phyloP scores from a whole-genome alignment of 2,329 filamentous ascomycete species.

The Colletotrichum brevisporum region DNA sequence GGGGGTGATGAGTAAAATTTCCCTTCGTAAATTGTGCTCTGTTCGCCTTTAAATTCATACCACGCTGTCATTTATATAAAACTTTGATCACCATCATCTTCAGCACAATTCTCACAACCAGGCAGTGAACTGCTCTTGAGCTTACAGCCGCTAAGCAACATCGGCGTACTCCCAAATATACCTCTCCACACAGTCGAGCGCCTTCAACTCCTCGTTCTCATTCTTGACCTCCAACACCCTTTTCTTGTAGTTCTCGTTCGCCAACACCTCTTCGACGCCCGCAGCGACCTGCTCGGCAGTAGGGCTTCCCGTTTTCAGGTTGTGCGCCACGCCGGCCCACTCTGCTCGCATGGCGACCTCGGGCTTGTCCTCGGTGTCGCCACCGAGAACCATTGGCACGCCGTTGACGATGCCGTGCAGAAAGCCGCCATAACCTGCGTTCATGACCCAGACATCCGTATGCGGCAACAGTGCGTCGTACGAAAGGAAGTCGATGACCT shows the following conservation, averaged over 20 bases:
- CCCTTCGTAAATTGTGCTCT: too few species aligned
- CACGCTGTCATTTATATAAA: too few species aligned
- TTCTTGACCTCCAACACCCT: conserved; percentile 48
- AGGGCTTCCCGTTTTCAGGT: conserved; percentile 55
- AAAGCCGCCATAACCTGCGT: conserved; percentile 64
- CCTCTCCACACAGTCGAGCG: conserved; percentile 30
- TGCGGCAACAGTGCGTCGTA: conserved; percentile 62
- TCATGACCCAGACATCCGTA: conserved; percentile 61
- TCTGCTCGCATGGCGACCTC: conserved; percentile 58
- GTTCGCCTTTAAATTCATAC: too few species aligned
- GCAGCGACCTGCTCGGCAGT: conserved; percentile 46
- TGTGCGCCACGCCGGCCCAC: conserved; percentile 60
- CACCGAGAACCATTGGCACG: conserved; percentile 63
- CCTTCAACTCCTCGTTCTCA: conserved; percentile 51
- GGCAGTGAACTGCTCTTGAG: background rate
- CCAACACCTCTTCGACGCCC: conserved; percentile 51
- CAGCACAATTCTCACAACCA: too few species aligned
- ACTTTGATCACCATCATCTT: background rate
- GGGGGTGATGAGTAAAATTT: too few species aligned
- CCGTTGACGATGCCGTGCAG: conserved; percentile 60
- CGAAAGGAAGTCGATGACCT: conserved; percentile 62
- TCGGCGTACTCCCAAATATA: conserved; percentile 40
- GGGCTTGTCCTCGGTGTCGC: conserved; percentile 57
- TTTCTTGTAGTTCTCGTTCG: conserved; percentile 48
- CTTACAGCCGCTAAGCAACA: background rate